These are phyloP conservation scores for Huntiella abstrusa DNA, from an alignment of 2,329 filamentous ascomycete genomes.

Conservation along the genomic window DNA sequence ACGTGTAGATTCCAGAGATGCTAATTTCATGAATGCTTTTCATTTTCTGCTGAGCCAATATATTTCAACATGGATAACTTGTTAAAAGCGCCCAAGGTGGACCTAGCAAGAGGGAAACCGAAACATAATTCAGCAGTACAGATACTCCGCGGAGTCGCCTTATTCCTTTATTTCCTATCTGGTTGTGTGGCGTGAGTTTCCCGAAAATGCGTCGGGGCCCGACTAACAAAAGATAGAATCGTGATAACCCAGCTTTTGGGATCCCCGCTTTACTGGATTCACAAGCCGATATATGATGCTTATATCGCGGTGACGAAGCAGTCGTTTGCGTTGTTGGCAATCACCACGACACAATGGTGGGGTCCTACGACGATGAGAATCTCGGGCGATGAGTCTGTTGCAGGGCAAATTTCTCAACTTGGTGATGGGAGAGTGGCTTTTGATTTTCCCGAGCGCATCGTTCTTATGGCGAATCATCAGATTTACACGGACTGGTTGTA, in stretches of 20 bases:
- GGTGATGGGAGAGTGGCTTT: constrained; percentile 57
- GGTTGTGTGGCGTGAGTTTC: constrained; percentile 30
- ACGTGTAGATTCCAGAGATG: too few species aligned
- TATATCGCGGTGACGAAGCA: constrained; percentile 81
- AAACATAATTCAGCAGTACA: constrained; percentile 32
- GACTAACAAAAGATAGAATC: constrained; percentile 26
- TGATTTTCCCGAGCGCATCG: constrained; percentile 60
- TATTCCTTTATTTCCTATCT: constrained; percentile 32
- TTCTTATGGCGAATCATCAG: constrained; percentile 80
- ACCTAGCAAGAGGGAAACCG: constrained; percentile 24
- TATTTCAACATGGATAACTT: constrained; percentile 3
- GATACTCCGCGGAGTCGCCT: constrained; percentile 31
- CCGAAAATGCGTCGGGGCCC: background rate
- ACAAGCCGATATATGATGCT: constrained; percentile 60
- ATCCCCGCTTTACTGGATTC: constrained; percentile 54
- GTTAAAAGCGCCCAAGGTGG: constrained; percentile 6
- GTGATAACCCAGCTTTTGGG: constrained; percentile 58
- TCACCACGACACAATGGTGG: constrained; percentile 71
- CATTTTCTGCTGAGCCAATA: constrained; percentile 12
- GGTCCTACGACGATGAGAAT: constrained; percentile 67
- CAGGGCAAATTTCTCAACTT: constrained; percentile 51
- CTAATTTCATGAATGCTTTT: too few species aligned
- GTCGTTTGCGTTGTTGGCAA: constrained; percentile 60
- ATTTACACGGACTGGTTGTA: constrained; percentile 88
- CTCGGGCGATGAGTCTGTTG: constrained; percentile 65